A percentile compares a stretch with the other conserved stretches of the same genome.
Conservation (phyloP, 106 monocot species). For the Dioscorea dumetorum region DNA sequence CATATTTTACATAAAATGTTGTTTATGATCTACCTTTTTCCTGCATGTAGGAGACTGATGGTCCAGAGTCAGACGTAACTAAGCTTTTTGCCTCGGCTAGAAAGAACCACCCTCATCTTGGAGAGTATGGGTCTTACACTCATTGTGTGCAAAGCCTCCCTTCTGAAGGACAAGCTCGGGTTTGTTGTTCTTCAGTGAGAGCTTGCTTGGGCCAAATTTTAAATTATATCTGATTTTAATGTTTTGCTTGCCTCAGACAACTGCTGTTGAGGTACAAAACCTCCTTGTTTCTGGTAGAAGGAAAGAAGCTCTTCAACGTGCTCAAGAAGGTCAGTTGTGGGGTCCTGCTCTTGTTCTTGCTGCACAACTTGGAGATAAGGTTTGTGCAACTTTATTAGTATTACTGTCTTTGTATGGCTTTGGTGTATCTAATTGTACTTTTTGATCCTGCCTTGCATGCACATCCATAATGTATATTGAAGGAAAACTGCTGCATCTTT, state of each 20-base stretch:
- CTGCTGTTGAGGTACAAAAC: slow-evolving; percentile 74
- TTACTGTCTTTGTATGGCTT: neutral
- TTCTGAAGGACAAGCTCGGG: slow-evolving; percentile 75
- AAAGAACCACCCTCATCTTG: slow-evolving; percentile 28
- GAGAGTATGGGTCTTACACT: slow-evolving; percentile 47
- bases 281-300: slow-evolving; percentile 94
- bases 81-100: slow-evolving; percentile 80
- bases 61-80: slow-evolving; percentile 79
- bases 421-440: neutral
- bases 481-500: neutral
- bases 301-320: slow-evolving; percentile 88
- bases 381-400: slow-evolving; percentile 18
- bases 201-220: neutral
- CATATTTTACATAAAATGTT: neutral
- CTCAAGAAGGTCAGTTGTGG: slow-evolving; percentile 97
- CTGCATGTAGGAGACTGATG: slow-evolving; percentile 54
- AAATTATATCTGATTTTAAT: neutral
- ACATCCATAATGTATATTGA: too few relatives aligned
- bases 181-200: slow-evolving; percentile 12
- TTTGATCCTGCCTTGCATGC: too few relatives aligned
- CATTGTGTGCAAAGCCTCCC: slow-evolving; percentile 73
- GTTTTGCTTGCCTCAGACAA: slow-evolving; percentile 33
- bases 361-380: slow-evolving; percentile 87
- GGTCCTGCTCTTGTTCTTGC: slow-evolving; percentile 97
- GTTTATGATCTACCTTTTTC: neutral